Conservation (phyloP, 192 early-diverging fungal genomes). For the Coemansia sp. region DNA sequence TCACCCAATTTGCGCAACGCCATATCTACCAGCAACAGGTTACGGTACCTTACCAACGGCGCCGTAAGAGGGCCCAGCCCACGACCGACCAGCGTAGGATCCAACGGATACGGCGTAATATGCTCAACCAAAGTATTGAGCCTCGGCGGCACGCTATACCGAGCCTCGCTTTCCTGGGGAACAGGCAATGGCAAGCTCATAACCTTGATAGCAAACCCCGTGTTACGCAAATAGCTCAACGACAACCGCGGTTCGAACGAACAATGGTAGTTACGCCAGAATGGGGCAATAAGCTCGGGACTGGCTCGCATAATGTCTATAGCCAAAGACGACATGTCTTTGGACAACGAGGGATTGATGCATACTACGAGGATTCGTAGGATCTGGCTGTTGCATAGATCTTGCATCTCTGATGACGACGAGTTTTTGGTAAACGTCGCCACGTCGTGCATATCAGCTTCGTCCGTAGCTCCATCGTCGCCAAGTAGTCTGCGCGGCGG, state of each 20-base stretch:
- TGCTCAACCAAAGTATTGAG: constrained; percentile 52
- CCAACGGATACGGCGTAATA: constrained; percentile 29
- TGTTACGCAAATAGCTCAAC: constrained; percentile 40
- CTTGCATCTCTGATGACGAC: constrained; percentile 20
- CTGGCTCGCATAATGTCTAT: constrained; percentile 39
- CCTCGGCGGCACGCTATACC: constrained; percentile 24
- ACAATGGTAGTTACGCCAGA: constrained; percentile 40
- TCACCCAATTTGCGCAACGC: constrained; percentile 42
- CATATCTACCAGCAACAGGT: constrained; percentile 35
- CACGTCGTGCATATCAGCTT: constrained; percentile 24
- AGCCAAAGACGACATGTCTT: constrained; percentile 36
- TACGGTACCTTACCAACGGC: constrained; percentile 48
- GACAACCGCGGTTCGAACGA: constrained; percentile 52
- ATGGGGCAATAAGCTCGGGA: constrained; percentile 56
- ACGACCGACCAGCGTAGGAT: constrained; percentile 27
- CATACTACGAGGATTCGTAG: constrained; percentile 41
- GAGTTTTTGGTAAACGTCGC: constrained; percentile 17
- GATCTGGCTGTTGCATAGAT: constrained; percentile 50
- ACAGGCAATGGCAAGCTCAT: constrained; percentile 38
- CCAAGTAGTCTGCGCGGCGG: constrained; percentile 18
- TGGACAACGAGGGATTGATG: constrained; percentile 33
- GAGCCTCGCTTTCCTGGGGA: constrained; percentile 11
- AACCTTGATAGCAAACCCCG: constrained; percentile 44
- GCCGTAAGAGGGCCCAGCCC: constrained; percentile 29
- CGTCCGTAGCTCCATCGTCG: not conserved